Evolutionary conservation across 2,329 filamentous ascomycete genomes (phyloP).

Genomic region (Scedosporium minutisporum): DNA sequence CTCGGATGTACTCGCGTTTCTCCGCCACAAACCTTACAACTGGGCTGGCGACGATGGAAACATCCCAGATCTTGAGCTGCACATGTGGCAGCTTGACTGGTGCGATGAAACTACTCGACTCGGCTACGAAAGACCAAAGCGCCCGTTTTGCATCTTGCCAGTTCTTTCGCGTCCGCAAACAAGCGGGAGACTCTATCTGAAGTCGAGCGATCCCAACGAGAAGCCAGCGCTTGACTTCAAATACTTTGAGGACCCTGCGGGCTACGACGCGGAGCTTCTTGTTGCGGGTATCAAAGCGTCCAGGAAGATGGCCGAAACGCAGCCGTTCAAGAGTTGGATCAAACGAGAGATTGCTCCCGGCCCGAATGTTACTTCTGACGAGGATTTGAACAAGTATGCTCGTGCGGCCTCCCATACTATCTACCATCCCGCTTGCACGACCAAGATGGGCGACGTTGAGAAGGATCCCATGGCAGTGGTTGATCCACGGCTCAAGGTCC

Average conservation of each 20-base stretch:
- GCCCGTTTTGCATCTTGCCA: conserved; percentile 83
- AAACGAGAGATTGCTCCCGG: conserved; percentile 75
- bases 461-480: conserved; percentile 69
- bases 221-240: conserved; percentile 82
- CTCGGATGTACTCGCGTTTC: conserved; percentile 80
- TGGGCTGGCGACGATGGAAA: conserved; percentile 60
- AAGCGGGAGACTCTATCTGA: conserved; percentile 67
- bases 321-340: conserved; percentile 74
- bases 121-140: conserved; percentile 65
- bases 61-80: conserved; percentile 86
- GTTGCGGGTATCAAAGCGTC: conserved; percentile 69
- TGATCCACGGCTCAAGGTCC: conserved; percentile 62
- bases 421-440: conserved; percentile 82
- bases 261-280: conserved; percentile 74
- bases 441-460: conserved; percentile 72
- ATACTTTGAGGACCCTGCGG: conserved; percentile 80
- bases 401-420: conserved; percentile 76
- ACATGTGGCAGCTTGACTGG: conserved; percentile 94
- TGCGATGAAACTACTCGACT: conserved; percentile 75
- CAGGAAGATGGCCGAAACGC: conserved; percentile 64
- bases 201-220: conserved; percentile 61
- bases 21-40: conserved; percentile 65
- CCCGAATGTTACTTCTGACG: conserved; percentile 62
- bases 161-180: conserved; percentile 80
- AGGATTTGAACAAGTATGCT: conserved; percentile 73